These are phyloP conservation scores for Tricholoma sp. DNA, from an alignment of 768 basidiomycete genomes.

Conservation along the genomic window DNA sequence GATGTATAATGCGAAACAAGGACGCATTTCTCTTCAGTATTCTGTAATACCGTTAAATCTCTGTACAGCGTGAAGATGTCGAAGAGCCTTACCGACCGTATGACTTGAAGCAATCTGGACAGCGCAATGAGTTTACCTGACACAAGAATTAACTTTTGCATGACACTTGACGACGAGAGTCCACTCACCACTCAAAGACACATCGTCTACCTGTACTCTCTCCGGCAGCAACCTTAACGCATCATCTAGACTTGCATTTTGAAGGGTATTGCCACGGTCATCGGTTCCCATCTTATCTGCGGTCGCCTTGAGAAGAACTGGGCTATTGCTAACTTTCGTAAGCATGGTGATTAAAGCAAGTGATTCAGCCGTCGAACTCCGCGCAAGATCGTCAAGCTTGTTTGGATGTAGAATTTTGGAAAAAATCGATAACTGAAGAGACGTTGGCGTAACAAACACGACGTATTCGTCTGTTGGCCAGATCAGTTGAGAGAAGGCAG, in stretches of 20 bases:
- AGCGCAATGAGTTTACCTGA: constrained; percentile 73
- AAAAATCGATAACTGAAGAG: constrained; percentile 79
- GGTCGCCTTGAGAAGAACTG: constrained; percentile 78
- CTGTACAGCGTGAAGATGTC: not conserved
- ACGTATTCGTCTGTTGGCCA: constrained; percentile 81
- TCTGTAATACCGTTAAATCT: constrained; percentile 29
- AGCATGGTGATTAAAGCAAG: constrained; percentile 75
- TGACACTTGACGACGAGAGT: not conserved
- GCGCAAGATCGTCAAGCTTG: constrained; percentile 61
- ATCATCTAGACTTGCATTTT: constrained; percentile 48
- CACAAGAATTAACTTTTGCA: too few species aligned
- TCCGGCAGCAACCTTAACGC: constrained; percentile 61
- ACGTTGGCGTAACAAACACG: constrained; percentile 90
- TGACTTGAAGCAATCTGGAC: constrained; percentile 51
- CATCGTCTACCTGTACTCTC: constrained; percentile 57
- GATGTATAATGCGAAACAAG: constrained; percentile 96
- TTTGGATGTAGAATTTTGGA: constrained; percentile 67
- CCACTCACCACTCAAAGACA: constrained; percentile 72
- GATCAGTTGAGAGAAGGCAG: not conserved
- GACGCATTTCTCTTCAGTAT: constrained; percentile 90
- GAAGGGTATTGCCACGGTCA: constrained; percentile 29
- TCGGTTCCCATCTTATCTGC: constrained; percentile 45
- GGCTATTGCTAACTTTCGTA: constrained; percentile 91
- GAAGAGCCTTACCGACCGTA: constrained; percentile 46
- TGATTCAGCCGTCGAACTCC: constrained; percentile 70